Evolutionary conservation across 805 yeast species (phyloP).

Genomic region (Cyberlindnera xishuangbannaensis): DNA sequence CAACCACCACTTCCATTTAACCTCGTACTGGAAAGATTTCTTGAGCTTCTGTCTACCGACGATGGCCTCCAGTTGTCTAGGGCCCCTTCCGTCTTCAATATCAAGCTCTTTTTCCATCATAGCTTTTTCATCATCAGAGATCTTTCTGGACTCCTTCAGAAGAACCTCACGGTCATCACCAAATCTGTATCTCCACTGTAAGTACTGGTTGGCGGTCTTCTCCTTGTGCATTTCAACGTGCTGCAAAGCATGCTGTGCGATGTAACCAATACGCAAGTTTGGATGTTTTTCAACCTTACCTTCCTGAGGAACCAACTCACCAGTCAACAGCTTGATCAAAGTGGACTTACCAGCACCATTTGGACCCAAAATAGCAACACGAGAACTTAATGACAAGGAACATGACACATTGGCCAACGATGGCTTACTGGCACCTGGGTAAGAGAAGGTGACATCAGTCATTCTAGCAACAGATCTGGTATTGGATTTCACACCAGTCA

Average conservation of each 20-base stretch:
- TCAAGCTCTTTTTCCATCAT: slow-evolving; percentile 76
- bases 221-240: slow-evolving; percentile 97
- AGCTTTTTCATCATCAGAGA: slow-evolving; percentile 71
- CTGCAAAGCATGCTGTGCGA: slow-evolving; percentile 97
- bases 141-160: slow-evolving; percentile 86
- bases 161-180: slow-evolving; percentile 98
- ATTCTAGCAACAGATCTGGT: slow-evolving; percentile 91
- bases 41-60: slow-evolving; percentile 96
- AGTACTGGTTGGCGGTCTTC: slow-evolving; percentile 94
- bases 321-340: slow-evolving; percentile 86
- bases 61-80: slow-evolving; percentile 85
- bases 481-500: slow-evolving; percentile 94
- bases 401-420: slow-evolving; percentile 76
- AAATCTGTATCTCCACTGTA: slow-evolving; percentile 96
- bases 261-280: slow-evolving; percentile 94
- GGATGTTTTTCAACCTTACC: slow-evolving; percentile 98
- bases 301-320: slow-evolving; percentile 76
- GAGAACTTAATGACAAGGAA: slow-evolving; percentile 89
- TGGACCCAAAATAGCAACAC: slow-evolving; percentile 96
- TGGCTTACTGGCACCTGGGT: slow-evolving; percentile 87
- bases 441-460: slow-evolving; percentile 77
- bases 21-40: slow-evolving; percentile 94
- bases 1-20: slow-evolving; percentile 88
- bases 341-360: slow-evolving; percentile 99
- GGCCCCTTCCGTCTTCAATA: slow-evolving; percentile 81